phyloP scores from a whole-genome alignment of 768 basidiomycete species.

The Termitomyces sp. region DNA sequence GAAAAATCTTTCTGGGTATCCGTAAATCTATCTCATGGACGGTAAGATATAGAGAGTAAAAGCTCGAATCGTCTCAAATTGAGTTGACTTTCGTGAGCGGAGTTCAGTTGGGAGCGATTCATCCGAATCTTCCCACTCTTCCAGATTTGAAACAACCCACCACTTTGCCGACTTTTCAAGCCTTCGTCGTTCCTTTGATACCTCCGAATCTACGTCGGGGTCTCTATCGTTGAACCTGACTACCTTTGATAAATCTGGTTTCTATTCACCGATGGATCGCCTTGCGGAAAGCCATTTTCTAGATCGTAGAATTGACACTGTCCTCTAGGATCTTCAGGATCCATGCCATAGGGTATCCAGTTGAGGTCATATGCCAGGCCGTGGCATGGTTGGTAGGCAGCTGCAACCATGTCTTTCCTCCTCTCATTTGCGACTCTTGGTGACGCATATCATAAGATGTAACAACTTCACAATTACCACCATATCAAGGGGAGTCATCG shows the following conservation, averaged over 20 bases:
- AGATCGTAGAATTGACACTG: background rate
- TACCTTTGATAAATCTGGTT: background rate
- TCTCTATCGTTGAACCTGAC: background rate
- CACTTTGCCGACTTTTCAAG: background rate
- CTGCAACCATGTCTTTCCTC: background rate
- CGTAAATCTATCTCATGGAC: too few relatives aligned
- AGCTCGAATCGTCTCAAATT: too few relatives aligned
- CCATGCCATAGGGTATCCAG: background rate
- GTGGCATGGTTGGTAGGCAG: background rate
- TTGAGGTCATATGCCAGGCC: background rate
- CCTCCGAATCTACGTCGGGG: background rate
- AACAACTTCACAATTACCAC: background rate
- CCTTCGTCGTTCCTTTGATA: background rate
- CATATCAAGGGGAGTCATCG: background rate
- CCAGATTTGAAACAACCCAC: background rate
- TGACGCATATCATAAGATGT: background rate
- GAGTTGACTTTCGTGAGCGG: too few relatives aligned
- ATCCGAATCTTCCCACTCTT: background rate
- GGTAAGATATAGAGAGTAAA: too few relatives aligned
- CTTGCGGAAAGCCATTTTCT: background rate
- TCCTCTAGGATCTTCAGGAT: background rate
- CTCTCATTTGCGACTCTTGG: background rate
- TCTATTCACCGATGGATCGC: background rate
- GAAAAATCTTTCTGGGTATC: too few relatives aligned
- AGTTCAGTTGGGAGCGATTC: too few relatives aligned